Evolutionary conservation across 1,284 basidiomycete species (phyloP).

Genomic region (Tilletia caries): DNA sequence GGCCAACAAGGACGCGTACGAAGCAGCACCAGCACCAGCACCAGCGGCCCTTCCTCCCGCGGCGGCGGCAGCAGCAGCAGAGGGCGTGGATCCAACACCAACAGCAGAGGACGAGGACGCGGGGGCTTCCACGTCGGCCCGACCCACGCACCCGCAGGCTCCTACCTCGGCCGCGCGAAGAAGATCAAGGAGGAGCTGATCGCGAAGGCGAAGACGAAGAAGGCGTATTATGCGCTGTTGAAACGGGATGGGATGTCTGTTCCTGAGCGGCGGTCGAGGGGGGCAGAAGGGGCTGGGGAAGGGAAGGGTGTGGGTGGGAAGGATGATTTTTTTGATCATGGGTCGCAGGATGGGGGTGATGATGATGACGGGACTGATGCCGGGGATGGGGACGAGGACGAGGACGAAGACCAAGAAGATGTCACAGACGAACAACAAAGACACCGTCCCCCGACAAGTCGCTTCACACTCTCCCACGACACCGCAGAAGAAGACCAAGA

Average conservation of each 20-base stretch:
- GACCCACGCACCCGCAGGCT: conserved; percentile 44
- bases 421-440: no score
- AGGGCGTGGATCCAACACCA: background rate
- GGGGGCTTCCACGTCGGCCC: conserved; percentile 48
- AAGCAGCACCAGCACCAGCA: background rate
- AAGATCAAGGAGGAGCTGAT: conserved; percentile 60
- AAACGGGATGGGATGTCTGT: conserved; percentile 50
- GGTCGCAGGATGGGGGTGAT: background rate
- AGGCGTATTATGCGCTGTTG: conserved; percentile 58
- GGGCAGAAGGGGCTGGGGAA: conserved; percentile 4
- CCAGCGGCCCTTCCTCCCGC: background rate
- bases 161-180: conserved; percentile 55
- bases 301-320: background rate
- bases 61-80: no score
- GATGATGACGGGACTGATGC: background rate
- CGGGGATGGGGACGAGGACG: background rate
- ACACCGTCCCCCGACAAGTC: no score
- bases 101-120: conserved; percentile 20
- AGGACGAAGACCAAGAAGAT: background rate
- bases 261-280: background rate
- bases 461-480: no score
- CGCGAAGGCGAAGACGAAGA: conserved; percentile 59
- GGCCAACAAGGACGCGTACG: background rate
- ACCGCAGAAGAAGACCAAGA: background rate
- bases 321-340: background rate